These are phyloP conservation scores for Diaporthe vaccinii DNA, from an alignment of 2,329 filamentous ascomycete genomes.

Conservation along the genomic window DNA sequence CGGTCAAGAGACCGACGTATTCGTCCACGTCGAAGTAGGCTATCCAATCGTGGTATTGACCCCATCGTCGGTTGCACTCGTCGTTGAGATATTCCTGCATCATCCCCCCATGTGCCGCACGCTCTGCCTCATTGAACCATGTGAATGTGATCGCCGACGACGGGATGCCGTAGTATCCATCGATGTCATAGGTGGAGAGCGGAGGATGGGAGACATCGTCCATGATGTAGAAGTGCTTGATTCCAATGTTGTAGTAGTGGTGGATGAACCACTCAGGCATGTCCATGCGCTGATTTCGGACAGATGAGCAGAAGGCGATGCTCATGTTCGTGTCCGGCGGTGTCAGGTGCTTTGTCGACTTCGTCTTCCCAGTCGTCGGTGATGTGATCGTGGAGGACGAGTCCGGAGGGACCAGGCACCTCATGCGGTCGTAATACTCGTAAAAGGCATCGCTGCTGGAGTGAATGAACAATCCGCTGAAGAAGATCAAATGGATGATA, in stretches of 20 bases:
- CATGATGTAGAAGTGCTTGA: constrained; percentile 41
- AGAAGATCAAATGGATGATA: constrained; percentile 4
- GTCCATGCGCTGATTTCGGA: constrained; percentile 40
- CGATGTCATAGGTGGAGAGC: constrained; percentile 23
- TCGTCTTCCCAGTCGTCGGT: background rate
- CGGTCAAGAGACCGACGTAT: constrained; percentile 48
- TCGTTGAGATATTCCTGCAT: constrained; percentile 31
- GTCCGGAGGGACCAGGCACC: constrained; percentile 2
- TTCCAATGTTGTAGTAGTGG: constrained; percentile 43
- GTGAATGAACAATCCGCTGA: background rate
- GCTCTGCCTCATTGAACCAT: constrained; percentile 6
- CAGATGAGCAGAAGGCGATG: constrained; percentile 30
- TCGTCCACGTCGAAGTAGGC: constrained; percentile 52
- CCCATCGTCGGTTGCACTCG: constrained; percentile 41
- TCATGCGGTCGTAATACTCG: constrained; percentile 18
- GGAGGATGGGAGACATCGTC: constrained; percentile 42
- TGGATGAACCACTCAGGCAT: constrained; percentile 42
- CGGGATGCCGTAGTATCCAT: constrained; percentile 27
- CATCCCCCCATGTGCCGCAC: background rate
- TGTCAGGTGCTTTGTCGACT: background rate
- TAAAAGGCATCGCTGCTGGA: background rate
- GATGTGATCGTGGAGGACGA: background rate
- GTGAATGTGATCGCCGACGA: constrained; percentile 17
- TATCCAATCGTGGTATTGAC: constrained; percentile 48
- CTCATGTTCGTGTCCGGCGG: constrained; percentile 15